Evolutionary conservation across 768 basidiomycete species (phyloP), one percentile per base, ranked within the genome.

Genomic region (Boletales sp.): DNA sequence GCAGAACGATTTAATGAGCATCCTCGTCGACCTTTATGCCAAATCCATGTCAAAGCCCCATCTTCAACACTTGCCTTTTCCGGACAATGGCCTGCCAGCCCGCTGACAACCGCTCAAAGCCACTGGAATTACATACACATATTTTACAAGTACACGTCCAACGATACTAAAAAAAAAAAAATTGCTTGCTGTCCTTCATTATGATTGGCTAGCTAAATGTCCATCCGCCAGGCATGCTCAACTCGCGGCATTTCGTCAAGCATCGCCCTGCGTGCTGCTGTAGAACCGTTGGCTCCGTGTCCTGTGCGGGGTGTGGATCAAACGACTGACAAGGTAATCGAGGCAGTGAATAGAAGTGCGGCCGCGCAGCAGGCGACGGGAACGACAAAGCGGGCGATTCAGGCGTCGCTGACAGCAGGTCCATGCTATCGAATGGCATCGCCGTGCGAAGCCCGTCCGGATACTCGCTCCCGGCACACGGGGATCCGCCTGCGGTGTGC

Each of bases 221-320:
- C 74, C 74, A 75, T 41, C 68, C 70, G 14, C 73, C 71, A 32
- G 73, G 73, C 73, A 74, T 74, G 41, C 67, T 68, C 54, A 60
- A 54, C 53, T 74, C 71, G 36, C 62, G 53, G 39, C 54, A 54
- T 49, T 58, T 57, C 14, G 31, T 40, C 40, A 59, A 37, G 33
- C 60, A 55, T 36, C 47, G 50, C 54, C 51, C 50, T 41, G 49
- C 54, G n/a, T 21, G 21, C 21, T 58, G 31, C 31, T 52, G 42
- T 49, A 51, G 41, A 14, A 37, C 44, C 28, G 51, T 48, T 41
- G 45, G 41, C 52, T 41, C 46, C 25, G n/a, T 43, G 40, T 62
- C 58, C 52, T 54, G 61, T 43, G 47, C 49, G 39, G 44, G 46
- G 55, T 57, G 38, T 17, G 57, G 38, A 19, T 57, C 56, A 18